Evolutionary conservation across 768 basidiomycete species (phyloP).

Genomic region (Neoboletus brunneissimus): DNA sequence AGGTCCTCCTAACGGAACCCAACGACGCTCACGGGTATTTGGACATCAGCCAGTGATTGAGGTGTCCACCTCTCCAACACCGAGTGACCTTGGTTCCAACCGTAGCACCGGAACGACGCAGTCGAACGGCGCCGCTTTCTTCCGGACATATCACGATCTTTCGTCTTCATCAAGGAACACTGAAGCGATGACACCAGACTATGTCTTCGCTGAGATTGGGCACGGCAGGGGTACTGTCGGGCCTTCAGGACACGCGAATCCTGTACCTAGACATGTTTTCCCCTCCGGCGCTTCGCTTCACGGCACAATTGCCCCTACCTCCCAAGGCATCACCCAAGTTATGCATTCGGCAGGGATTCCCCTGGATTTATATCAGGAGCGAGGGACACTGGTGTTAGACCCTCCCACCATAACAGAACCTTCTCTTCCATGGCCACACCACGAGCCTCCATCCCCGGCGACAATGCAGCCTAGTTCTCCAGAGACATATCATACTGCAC

Average conservation of each 20-base stretch:
- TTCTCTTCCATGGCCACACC: constrained; percentile 44
- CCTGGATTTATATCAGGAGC: constrained; percentile 22
- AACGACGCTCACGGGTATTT: constrained; percentile 40
- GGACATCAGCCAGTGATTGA: constrained; percentile 61
- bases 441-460: constrained; percentile 37
- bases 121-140: constrained; percentile 59
- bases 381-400: constrained; percentile 9
- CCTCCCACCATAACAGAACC: constrained; percentile 12
- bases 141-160: constrained; percentile 54
- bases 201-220: constrained; percentile 73
- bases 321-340: constrained; percentile 35
- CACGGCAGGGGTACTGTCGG: constrained; percentile 57
- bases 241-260: constrained; percentile 16
- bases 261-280: constrained; percentile 25
- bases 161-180: constrained; percentile 41
- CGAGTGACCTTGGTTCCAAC: constrained; percentile 58
- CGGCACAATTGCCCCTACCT: constrained; percentile 14
- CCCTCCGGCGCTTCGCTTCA: constrained; percentile 23
- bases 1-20: constrained; percentile 37
- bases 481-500: constrained; percentile 43
- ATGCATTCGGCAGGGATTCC: constrained; percentile 34
- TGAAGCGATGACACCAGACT: constrained; percentile 67
- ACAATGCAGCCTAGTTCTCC: constrained; percentile 34
- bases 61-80: constrained; percentile 54
- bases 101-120: constrained; percentile 50